Base-by-base conservation (phyloP, 805 yeast genomes). In the Metschnikowia borealis region DNA sequence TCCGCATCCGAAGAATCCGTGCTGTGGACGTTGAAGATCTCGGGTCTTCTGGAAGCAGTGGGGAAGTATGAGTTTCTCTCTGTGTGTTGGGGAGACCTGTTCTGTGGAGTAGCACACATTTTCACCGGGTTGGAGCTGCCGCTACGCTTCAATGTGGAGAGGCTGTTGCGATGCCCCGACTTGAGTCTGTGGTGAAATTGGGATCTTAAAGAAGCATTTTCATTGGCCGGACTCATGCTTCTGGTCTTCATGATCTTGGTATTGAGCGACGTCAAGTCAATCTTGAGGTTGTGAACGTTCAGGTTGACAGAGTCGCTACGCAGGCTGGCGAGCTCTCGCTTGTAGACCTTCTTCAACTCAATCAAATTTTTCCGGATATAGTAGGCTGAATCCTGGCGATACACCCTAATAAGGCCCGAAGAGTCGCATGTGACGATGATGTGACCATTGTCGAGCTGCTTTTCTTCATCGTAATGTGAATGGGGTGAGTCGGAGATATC, bases 401-500 rank as follows among this genome's bases (percentile, higher is more conserved):
- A 87, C 0, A 90, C 86, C 41, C 94, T 68, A 31, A 90, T 86
- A 2, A 76, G 57, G 0, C 97, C 97, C 20, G 72, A 67, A 49
- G 79, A 80, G 65, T 90, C 97, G 0, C 92, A 82, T 0, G 94
- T 84, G 2, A 90, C 83, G 14, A 89, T 79, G 40, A 89, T 83
- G 59, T 75, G 72, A 5, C 76, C 74, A 8, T 39, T 20, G 2
- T 26, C 26, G 26, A 46, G 40, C 21, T 46, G 33, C 11, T 37
- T 36, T 13, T 46, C 49, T 7, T 35, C 31, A 15, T 44, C 21
- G 8, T 46, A 40, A 15, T 41, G 38, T 17, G 47, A 50, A 15
- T 32, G 46, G 18, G 41, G 42, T 14, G 46, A 49, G n/a, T 53
- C 46, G 8, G 48, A 47, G 15, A 51, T 29, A 35, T 50, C 49